phyloP scores from a whole-genome alignment of 257 asterid species.

The Rhazya stricta region DNA sequence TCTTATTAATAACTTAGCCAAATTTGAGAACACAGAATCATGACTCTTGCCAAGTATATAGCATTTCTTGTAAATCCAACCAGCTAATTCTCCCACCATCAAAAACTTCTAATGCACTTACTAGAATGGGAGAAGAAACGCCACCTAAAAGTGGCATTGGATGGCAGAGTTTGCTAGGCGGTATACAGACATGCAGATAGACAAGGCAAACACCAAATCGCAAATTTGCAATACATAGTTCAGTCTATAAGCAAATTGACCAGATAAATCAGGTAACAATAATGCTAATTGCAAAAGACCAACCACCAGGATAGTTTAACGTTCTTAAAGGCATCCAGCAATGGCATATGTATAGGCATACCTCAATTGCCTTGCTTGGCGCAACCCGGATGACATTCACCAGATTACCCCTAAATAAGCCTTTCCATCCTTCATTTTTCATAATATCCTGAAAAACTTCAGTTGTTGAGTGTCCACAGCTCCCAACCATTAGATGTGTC shows the following conservation, averaged over 20 bases:
- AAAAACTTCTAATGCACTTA: background rate
- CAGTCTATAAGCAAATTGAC: background rate
- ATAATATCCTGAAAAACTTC: conserved; percentile 42
- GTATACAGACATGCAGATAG: background rate
- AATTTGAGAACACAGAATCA: background rate
- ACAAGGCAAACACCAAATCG: background rate
- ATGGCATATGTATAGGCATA: conserved; percentile 10
- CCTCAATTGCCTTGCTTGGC: conserved; percentile 58
- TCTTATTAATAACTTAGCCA: background rate
- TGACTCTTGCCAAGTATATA: background rate
- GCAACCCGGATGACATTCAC: conserved; percentile 51
- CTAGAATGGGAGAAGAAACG: background rate
- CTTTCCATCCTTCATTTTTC: conserved; percentile 48
- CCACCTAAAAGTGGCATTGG: background rate
- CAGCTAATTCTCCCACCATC: background rate
- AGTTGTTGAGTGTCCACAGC: conserved; percentile 34
- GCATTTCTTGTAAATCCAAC: background rate
- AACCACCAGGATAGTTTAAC: background rate
- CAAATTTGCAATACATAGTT: background rate
- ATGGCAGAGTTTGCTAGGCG: background rate
- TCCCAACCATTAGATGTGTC: conserved; percentile 52
- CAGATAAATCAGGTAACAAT: background rate
- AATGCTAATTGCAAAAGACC: background rate
- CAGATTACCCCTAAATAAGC: conserved; percentile 49
- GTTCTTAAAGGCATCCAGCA: background rate